Evolutionary conservation across 176 grass and related monocot species (phyloP).

Genomic region (Cymbopogon citratus): DNA sequence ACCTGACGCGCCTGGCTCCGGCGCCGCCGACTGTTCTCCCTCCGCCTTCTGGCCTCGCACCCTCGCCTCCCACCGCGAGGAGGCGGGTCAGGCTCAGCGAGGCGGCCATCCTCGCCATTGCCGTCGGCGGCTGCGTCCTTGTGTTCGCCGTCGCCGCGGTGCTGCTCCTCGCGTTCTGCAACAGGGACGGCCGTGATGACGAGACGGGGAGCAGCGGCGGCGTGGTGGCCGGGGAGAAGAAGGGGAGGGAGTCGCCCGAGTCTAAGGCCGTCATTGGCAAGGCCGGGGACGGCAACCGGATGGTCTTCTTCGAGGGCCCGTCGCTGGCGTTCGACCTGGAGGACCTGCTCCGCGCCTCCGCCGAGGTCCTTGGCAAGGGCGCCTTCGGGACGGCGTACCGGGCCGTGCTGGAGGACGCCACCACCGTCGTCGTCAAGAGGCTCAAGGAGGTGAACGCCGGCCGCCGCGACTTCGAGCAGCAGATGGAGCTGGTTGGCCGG

Average conservation of each 20-base stretch:
- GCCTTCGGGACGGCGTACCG: constrained; percentile 87
- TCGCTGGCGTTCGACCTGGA: constrained; percentile 85
- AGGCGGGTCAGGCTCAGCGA: constrained; percentile 35
- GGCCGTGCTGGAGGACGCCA: constrained; percentile 83
- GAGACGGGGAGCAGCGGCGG: background rate
- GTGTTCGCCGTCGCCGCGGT: constrained; percentile 37
- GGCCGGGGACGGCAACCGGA: constrained; percentile 60
- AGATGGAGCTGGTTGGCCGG: constrained; percentile 81
- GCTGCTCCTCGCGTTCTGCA: constrained; percentile 53
- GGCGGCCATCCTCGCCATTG: constrained; percentile 64
- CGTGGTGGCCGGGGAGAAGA: background rate
- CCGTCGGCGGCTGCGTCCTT: constrained; percentile 50
- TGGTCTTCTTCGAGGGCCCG: constrained; percentile 84
- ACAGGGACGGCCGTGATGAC: constrained; percentile 15
- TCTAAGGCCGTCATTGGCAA: constrained; percentile 72
- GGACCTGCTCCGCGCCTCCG: constrained; percentile 86
- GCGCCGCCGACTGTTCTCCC: background rate
- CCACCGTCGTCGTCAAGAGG: constrained; percentile 85
- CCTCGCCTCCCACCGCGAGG: background rate
- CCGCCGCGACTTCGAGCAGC: constrained; percentile 87
- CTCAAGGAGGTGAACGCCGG: constrained; percentile 83
- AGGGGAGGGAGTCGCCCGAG: constrained; percentile 53
- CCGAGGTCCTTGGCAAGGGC: constrained; percentile 91
- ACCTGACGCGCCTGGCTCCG: background rate
- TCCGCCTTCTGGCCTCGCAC: background rate